These are phyloP conservation scores for Penicillium vulpinum DNA, from an alignment of 2,329 filamentous ascomycete species.

Conservation along the genomic window DNA sequence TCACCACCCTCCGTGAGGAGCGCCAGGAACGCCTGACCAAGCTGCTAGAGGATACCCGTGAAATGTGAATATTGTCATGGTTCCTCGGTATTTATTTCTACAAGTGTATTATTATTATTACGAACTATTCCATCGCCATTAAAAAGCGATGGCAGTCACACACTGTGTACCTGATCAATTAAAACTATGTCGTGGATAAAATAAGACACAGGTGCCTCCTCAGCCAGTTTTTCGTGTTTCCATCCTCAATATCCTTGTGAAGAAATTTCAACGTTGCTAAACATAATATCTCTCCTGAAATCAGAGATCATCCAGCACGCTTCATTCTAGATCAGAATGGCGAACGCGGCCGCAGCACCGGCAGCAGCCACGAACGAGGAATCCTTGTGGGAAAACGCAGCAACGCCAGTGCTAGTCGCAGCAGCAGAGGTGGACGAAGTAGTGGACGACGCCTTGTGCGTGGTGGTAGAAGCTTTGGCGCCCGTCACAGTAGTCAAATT, in stretches of 20 bases:
- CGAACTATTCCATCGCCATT: neutral
- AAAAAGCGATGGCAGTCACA: neutral
- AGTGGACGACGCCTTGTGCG: slow-evolving; percentile 11
- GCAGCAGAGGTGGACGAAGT: slow-evolving; percentile 24
- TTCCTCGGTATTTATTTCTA: neutral
- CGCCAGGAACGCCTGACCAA: slow-evolving; percentile 33
- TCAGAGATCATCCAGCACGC: neutral
- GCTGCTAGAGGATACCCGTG: slow-evolving; percentile 22
- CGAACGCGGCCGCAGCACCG: slow-evolving; percentile 32
- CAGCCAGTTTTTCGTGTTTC: neutral
- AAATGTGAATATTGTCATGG: slow-evolving; percentile 3
- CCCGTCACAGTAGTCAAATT: slow-evolving; percentile 14
- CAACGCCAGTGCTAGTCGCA: slow-evolving; percentile 27
- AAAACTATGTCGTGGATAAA: neutral
- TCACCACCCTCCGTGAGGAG: slow-evolving; percentile 39
- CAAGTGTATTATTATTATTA: slow-evolving; percentile 4
- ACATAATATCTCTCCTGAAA: neutral
- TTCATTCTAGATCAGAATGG: slow-evolving; percentile 27
- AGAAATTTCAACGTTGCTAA: neutral
- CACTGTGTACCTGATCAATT: neutral
- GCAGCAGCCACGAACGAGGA: slow-evolving; percentile 31
- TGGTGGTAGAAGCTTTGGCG: slow-evolving; percentile 12
- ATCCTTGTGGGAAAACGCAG: slow-evolving; percentile 25
- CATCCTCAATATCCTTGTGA: neutral
- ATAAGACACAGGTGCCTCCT: neutral